Percentiles rank a stretch among this genome's conserved stretches.
Evolutionary conservation across 345 rosid genomes (phyloP).

Genomic region (Rhodamnia argentea): DNA sequence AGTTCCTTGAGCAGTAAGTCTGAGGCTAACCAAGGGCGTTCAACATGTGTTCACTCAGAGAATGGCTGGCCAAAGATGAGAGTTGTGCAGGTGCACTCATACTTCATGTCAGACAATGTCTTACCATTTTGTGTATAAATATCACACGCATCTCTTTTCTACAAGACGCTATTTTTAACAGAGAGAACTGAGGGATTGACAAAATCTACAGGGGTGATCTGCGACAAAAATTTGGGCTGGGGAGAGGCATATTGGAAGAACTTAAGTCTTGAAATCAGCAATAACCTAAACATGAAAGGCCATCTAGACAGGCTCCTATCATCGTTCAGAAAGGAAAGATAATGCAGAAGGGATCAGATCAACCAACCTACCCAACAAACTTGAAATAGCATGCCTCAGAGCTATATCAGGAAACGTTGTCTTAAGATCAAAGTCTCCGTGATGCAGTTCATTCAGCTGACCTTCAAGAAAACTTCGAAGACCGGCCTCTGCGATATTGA

Average conservation of each 20-base stretch:
- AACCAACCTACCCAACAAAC: slow-evolving; percentile 29
- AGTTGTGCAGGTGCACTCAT: background rate
- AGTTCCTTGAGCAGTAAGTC: background rate
- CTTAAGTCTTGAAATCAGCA: background rate
- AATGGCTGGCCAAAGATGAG: background rate
- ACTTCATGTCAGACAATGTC: background rate
- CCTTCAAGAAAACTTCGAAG: slow-evolving; percentile 54
- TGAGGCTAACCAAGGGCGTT: background rate
- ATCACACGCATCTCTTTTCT: background rate
- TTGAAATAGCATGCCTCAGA: slow-evolving; percentile 35
- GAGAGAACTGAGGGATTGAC: background rate
- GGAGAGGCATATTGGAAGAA: background rate
- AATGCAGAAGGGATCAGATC: slow-evolving; percentile 38
- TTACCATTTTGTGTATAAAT: background rate
- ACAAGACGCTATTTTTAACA: background rate
- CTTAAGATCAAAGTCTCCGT: slow-evolving; percentile 12
- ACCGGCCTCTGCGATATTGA: slow-evolving; percentile 62
- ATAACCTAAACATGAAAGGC: background rate
- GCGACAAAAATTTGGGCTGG: background rate
- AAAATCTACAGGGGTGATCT: background rate
- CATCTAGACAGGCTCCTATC: background rate
- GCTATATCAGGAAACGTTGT: slow-evolving; percentile 10
- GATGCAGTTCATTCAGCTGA: slow-evolving; percentile 31
- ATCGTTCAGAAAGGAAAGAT: background rate
- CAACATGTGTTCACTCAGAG: background rate